Percentiles rank a stretch among this genome's conserved stretches.
Conservation (phyloP, 2,329 filamentous ascomycete species). For the Alternaria ethzedia region DNA sequence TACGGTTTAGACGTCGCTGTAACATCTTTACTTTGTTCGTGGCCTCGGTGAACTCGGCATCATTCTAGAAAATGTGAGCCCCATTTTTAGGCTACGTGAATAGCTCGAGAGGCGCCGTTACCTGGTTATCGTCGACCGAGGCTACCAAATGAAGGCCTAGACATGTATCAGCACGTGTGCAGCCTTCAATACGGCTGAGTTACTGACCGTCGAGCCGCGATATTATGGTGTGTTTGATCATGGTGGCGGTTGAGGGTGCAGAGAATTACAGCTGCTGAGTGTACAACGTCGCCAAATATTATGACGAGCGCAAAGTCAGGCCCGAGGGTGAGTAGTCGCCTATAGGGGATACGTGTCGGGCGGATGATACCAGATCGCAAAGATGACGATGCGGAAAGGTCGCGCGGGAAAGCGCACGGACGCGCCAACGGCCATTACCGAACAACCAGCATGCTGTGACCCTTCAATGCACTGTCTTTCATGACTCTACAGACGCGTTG, state of each 20-base stretch:
- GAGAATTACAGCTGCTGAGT: neutral
- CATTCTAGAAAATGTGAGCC: slow-evolving; percentile 57
- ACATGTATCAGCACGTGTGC: slow-evolving; percentile 22
- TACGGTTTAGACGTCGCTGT: slow-evolving; percentile 84
- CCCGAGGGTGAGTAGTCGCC: neutral
- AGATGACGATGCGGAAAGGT: slow-evolving; percentile 31
- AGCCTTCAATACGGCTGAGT: slow-evolving; percentile 3
- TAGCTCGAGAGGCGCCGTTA: slow-evolving; percentile 38
- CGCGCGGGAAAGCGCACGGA: slow-evolving; percentile 30
- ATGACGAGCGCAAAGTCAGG: neutral
- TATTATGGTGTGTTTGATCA: slow-evolving; percentile 95
- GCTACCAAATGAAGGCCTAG: slow-evolving; percentile 92
- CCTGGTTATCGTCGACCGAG: slow-evolving; percentile 89
- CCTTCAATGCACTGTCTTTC: neutral
- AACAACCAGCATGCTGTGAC: neutral
- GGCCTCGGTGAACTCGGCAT: slow-evolving; percentile 80
- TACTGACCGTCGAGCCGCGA: slow-evolving; percentile 81
- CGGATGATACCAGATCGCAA: slow-evolving; percentile 17
- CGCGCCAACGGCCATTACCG: slow-evolving; percentile 3
- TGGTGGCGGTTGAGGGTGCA: slow-evolving; percentile 43
- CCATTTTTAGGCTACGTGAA: slow-evolving; percentile 2
- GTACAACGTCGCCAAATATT: neutral
- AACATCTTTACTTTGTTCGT: slow-evolving; percentile 92
- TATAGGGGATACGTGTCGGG: slow-evolving; percentile 42
- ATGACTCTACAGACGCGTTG: neutral